These are phyloP conservation scores for Alternaria triticina DNA, from an alignment of 2,329 filamentous ascomycete species.

Conservation along the genomic window DNA sequence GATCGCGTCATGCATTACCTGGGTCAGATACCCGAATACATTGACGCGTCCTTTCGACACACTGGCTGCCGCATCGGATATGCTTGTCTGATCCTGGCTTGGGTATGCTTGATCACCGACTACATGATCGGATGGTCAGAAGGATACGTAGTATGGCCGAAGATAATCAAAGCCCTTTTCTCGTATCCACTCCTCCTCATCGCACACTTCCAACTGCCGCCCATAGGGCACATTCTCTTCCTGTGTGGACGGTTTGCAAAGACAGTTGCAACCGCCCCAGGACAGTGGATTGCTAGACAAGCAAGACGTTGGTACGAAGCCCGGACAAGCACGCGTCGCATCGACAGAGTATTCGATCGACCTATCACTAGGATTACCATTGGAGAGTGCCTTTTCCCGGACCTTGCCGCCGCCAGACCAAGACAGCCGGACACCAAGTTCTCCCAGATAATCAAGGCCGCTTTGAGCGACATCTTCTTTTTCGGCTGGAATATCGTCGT, in stretches of 20 bases:
- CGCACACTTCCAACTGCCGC: background rate
- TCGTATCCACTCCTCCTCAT: background rate
- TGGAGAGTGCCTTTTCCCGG: slow-evolving; percentile 7
- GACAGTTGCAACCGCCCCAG: background rate
- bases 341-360: slow-evolving; percentile 1
- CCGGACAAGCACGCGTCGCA: background rate
- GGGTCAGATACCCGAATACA: background rate
- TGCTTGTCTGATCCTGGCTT: background rate
- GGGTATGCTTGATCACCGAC: background rate
- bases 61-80: background rate
- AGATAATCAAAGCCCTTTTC: background rate
- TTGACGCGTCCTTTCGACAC: background rate
- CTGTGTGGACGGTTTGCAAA: background rate
- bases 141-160: background rate
- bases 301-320: background rate
- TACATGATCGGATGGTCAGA: background rate
- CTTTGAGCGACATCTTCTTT: background rate
- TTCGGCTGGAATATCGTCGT: background rate
- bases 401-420: background rate
- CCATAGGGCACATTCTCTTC: background rate
- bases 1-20: background rate
- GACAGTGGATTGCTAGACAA: background rate
- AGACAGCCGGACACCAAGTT: background rate
- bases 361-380: background rate
- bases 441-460: background rate